A percentile compares a stretch with the other conserved stretches of the same genome.
Conservation (phyloP, 2,329 filamentous ascomycete species). For the Helotiales sp. region DNA sequence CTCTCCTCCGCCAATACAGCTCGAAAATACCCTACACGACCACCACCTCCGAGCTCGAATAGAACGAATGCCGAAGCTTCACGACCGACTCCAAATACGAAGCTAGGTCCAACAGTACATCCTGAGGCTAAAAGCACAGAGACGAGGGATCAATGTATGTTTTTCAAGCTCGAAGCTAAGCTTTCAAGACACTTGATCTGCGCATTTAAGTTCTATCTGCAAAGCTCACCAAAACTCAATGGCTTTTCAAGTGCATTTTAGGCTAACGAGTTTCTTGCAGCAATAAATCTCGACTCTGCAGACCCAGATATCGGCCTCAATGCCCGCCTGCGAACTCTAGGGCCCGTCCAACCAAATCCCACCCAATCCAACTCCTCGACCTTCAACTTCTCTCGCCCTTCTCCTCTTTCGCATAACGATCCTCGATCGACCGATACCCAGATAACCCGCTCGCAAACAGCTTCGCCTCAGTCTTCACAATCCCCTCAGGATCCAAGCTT, state of each 20-base stretch:
- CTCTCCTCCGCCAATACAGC: slow-evolving; percentile 19
- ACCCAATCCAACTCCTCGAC: slow-evolving; percentile 32
- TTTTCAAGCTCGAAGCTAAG: not conserved
- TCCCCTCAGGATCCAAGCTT: slow-evolving; percentile 6
- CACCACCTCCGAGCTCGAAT: slow-evolving; percentile 17
- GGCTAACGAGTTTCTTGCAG: not conserved
- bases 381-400: slow-evolving; percentile 19
- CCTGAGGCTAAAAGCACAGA: slow-evolving; percentile 8
- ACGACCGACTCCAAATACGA: slow-evolving; percentile 7
- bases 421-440: not conserved
- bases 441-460: not conserved
- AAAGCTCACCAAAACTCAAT: not conserved
- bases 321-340: slow-evolving; percentile 29
- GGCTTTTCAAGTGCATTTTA: not conserved
- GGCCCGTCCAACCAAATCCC: slow-evolving; percentile 32
- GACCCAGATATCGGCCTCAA: slow-evolving; percentile 24
- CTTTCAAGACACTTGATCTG: no score
- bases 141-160: slow-evolving; percentile 19
- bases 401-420: slow-evolving; percentile 1
- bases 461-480: not conserved
- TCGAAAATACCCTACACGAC: slow-evolving; percentile 34
- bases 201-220: no score
- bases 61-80: slow-evolving; percentile 10
- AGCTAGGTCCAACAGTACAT: slow-evolving; percentile 12
- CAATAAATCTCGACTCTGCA: slow-evolving; percentile 15